These are phyloP conservation scores for Candida mattraensis DNA, from an alignment of 805 yeast genomes.

Conservation along the genomic window DNA sequence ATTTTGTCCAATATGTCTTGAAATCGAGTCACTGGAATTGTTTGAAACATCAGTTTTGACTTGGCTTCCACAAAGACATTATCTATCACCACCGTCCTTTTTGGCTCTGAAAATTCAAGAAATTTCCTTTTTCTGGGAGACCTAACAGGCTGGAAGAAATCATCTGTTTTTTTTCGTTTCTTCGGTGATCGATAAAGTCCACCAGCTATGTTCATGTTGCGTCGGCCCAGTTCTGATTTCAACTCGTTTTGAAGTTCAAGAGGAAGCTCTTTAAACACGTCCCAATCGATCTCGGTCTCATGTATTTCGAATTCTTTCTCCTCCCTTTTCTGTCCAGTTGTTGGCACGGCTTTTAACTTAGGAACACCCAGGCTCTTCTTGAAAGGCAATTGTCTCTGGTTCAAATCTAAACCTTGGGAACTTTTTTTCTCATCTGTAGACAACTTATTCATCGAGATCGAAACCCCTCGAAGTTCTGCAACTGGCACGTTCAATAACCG, in stretches of 20 bases:
- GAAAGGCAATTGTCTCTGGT: conserved; percentile 38
- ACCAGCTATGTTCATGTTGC: conserved; percentile 29
- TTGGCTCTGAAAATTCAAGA: background rate
- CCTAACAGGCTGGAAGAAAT: conserved; percentile 10
- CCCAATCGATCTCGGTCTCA: conserved; percentile 52
- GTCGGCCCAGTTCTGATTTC: conserved; percentile 46
- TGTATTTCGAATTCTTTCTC: conserved; percentile 3
- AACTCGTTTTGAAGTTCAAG: conserved; percentile 63
- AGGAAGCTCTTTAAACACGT: conserved; percentile 66
- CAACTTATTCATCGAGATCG: conserved; percentile 65
- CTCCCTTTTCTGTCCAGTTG: background rate
- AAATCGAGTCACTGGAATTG: conserved; percentile 19
- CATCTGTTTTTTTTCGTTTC: conserved; percentile 12
- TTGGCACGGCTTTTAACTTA: no score
- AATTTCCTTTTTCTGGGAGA: conserved; percentile 10
- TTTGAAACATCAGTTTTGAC: conserved; percentile 24
- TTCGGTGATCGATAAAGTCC: conserved; percentile 23
- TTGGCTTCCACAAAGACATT: conserved; percentile 10
- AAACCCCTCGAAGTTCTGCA: conserved; percentile 73
- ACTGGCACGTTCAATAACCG: conserved; percentile 55
- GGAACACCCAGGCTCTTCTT: no score
- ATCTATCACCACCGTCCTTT: conserved; percentile 8
- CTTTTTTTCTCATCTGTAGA: conserved; percentile 34
- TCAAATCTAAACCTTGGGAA: conserved; percentile 17
- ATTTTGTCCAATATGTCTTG: conserved; percentile 15